These are phyloP conservation scores for Thielaviopsis cerberus DNA, from an alignment of 2,329 filamentous ascomycete species.

Conservation along the genomic window DNA sequence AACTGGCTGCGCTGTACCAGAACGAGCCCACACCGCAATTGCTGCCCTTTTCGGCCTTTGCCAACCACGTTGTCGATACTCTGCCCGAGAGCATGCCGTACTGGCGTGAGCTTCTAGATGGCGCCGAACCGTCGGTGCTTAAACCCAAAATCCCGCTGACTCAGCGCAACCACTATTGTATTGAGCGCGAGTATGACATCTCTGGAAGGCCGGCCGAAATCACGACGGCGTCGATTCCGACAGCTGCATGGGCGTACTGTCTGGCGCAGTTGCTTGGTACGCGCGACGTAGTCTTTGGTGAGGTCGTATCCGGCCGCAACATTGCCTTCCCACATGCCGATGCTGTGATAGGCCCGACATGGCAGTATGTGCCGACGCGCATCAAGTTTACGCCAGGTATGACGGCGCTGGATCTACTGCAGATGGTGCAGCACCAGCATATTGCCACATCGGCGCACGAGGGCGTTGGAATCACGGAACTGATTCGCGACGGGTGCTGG, in stretches of 20 bases:
- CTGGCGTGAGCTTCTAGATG: constrained; percentile 40
- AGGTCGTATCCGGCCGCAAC: constrained; percentile 47
- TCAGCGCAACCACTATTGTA: constrained; percentile 23
- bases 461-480: constrained; percentile 34
- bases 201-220: constrained; percentile 32
- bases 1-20: constrained; percentile 33
- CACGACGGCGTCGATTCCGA: constrained; percentile 46
- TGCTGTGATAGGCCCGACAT: constrained; percentile 43
- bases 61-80: constrained; percentile 24
- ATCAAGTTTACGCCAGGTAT: constrained; percentile 33
- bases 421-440: constrained; percentile 37
- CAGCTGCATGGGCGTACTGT: constrained; percentile 46
- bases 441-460: constrained; percentile 37
- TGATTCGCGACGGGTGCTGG: constrained; percentile 32
- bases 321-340: constrained; percentile 32
- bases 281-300: constrained; percentile 44
- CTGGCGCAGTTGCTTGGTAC: constrained; percentile 34
- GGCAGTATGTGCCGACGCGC: constrained; percentile 48
- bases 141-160: constrained; percentile 22
- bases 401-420: constrained; percentile 32
- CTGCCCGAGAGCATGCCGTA: constrained; percentile 36
- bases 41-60: constrained; percentile 28
- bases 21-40: constrained; percentile 13
- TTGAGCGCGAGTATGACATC: constrained; percentile 27
- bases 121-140: constrained; percentile 29